Conservation (phyloP, 495 filamentous ascomycete species). For the Aspergillus baeticus region DNA sequence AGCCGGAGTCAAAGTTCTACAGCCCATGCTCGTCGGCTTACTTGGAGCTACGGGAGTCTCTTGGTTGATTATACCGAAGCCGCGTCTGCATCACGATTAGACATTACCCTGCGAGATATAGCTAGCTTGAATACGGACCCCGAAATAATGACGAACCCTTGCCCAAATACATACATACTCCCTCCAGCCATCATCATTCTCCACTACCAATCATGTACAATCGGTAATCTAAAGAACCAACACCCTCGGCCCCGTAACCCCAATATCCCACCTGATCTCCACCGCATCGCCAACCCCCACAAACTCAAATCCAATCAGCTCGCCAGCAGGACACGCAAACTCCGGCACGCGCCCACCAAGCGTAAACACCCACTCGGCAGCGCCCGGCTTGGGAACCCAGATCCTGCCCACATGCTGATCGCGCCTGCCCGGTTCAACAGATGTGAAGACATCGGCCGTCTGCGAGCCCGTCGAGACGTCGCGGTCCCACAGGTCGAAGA, state of each 20-base stretch:
- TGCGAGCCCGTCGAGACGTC: slow-evolving; percentile 14
- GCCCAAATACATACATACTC: not conserved
- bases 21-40: slow-evolving; percentile 32
- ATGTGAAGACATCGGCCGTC: slow-evolving; percentile 15
- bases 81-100: slow-evolving; percentile 11
- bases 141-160: too few species aligned
- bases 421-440: slow-evolving; percentile 8
- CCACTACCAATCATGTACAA: not conserved
- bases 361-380: slow-evolving; percentile 11
- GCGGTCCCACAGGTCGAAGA: slow-evolving; percentile 15
- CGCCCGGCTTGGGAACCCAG: slow-evolving; percentile 1
- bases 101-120: too few species aligned
- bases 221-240: slow-evolving; percentile 10
- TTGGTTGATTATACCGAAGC: slow-evolving; percentile 40
- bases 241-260: slow-evolving; percentile 11
- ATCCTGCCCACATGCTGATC: slow-evolving; percentile 9
- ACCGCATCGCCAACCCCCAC: slow-evolving; percentile 15
- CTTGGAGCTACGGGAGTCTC: slow-evolving; percentile 28
- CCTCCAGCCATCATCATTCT: not conserved
- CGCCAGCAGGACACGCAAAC: slow-evolving; percentile 12
- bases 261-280: slow-evolving; percentile 18
- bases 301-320: slow-evolving; percentile 18
- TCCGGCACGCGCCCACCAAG: slow-evolving; percentile 7
- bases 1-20: slow-evolving; percentile 29
- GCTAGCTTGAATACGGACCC: too few species aligned